Percentiles rank a stretch among this genome's conserved stretches.
Evolutionary conservation across 805 yeast genomes (phyloP).

Genomic region (Kodamaea laetipori): DNA sequence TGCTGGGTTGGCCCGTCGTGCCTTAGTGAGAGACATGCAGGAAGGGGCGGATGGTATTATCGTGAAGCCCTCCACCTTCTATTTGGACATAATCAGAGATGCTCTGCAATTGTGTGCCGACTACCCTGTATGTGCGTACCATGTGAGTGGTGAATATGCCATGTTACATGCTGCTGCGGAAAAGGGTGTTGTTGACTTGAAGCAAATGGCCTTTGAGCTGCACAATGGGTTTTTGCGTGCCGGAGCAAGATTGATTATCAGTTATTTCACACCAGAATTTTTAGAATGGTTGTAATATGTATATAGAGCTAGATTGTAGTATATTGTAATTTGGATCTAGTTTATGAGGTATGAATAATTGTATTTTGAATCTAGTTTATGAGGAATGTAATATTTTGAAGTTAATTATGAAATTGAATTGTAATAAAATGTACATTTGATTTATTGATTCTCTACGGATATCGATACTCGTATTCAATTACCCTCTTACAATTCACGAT

Average conservation of each 20-base stretch:
- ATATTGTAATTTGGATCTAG: neutral
- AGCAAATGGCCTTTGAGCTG: conserved; percentile 79
- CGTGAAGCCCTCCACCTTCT: conserved; percentile 95
- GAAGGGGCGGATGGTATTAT: conserved; percentile 97
- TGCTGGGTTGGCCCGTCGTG: conserved; percentile 90
- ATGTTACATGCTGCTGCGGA: conserved; percentile 99
- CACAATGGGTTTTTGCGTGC: conserved; percentile 93
- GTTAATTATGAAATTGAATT: no score
- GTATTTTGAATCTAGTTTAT: neutral
- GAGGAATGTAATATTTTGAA: no score
- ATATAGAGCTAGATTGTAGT: neutral
- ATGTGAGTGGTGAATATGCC: conserved; percentile 96
- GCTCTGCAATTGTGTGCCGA: conserved; percentile 81
- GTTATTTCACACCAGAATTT: conserved; percentile 94
- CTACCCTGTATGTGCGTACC: conserved; percentile 91
- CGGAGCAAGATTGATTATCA: conserved; percentile 88
- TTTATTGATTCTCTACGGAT: no score
- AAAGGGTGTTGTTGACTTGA: conserved; percentile 86
- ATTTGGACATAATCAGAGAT: conserved; percentile 86
- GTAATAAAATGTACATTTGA: no score
- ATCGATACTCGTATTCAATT: no score
- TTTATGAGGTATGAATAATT: neutral
- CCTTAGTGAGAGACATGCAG: conserved; percentile 76
- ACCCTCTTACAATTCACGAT: no score
- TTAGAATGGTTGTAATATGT: conserved; percentile 77